Conservation (phyloP, 1,284 basidiomycete genomes). For the Sporisorium iseilematis-ciliati region DNA sequence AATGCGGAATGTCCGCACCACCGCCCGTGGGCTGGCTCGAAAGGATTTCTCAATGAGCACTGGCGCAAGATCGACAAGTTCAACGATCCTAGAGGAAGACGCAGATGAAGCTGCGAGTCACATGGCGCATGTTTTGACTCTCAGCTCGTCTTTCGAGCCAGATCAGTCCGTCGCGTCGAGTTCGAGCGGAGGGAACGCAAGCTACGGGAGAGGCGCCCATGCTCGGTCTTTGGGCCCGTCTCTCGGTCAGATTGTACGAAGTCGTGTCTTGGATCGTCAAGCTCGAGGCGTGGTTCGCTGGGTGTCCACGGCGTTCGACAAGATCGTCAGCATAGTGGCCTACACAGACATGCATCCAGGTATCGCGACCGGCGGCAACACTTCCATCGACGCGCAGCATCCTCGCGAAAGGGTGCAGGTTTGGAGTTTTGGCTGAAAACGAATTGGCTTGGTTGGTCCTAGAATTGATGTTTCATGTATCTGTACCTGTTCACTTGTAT, state of each 20-base stretch:
- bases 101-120: slow-evolving; percentile 15
- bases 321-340: slow-evolving; percentile 48
- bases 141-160: slow-evolving; percentile 17
- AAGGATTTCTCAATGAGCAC: not conserved
- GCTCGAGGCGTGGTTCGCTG: slow-evolving; percentile 29
- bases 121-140: slow-evolving; percentile 42
- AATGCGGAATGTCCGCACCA: slow-evolving; percentile 14
- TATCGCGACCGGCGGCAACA: not conserved
- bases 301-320: slow-evolving; percentile 54
- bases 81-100: slow-evolving; percentile 19
- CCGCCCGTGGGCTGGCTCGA: not conserved
- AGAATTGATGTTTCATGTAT: not conserved
- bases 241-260: slow-evolving; percentile 27
- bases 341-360: slow-evolving; percentile 4
- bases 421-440: slow-evolving; percentile 47
- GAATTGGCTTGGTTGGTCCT: no score
- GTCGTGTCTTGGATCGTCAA: slow-evolving; percentile 21
- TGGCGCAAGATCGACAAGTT: slow-evolving; percentile 15
- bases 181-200: not conserved
- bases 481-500: not conserved
- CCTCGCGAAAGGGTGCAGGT: slow-evolving; percentile 47
- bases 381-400: not conserved
- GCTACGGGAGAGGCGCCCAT: not conserved
- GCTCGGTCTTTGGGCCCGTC: slow-evolving; percentile 7
- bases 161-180: not conserved